Evolutionary conservation across 2,329 filamentous ascomycete genomes (phyloP), one percentile per base, ranked within the genome.

Genomic region (Phaeophleospora eucalypticola): DNA sequence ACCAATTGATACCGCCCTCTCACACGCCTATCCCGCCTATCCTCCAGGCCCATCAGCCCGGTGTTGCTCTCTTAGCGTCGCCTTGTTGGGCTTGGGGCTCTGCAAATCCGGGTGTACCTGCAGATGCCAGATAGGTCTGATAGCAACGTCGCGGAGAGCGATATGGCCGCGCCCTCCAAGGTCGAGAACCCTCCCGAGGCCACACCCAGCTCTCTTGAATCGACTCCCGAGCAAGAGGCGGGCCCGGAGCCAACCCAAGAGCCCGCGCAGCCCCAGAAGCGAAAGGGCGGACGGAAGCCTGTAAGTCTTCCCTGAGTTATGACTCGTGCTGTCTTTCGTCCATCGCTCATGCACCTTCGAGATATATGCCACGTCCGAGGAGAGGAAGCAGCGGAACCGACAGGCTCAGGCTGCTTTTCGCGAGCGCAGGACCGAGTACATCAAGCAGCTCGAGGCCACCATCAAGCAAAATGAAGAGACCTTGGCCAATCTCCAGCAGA

Each of bases 321-420:
- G 43, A 50, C 41, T 54, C 49, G 46, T 17, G 18, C 35, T 34
- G 21, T 33, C 19, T 34, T 15, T 43, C 55, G 57, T 62, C 56
- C 49, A 57, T 45, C 44, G 44, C 44, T 53, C 43, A 38, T 37
- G 12, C 37, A 49, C 16, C n/a, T 41, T 16, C 40, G 49, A 96
- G 91, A 96, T 96, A 56, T 98, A 98, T 78, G 93, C 93, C 45
- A 98, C 93, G 29, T 97, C 93, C 9, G 93, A 98, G 70, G 93
- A 98, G 72, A 84, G 93, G 64, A 97, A 98, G 75, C 93, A 97
- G 72, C 83, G 93, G 57, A 98, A 98, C 67, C 79, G 93, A 60
- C 93, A 97, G 74, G 93, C 93, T 39, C 93, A 98, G 72, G 93
- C 93, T 45, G 93, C 93, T 48, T 98, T 98, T 65, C 85, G 93